Percentiles rank a stretch among this genome's conserved stretches.
These are phyloP conservation scores for Scheffersomyces stambukii DNA, from an alignment of 1,139 yeast genomes.

Conservation along the genomic window DNA sequence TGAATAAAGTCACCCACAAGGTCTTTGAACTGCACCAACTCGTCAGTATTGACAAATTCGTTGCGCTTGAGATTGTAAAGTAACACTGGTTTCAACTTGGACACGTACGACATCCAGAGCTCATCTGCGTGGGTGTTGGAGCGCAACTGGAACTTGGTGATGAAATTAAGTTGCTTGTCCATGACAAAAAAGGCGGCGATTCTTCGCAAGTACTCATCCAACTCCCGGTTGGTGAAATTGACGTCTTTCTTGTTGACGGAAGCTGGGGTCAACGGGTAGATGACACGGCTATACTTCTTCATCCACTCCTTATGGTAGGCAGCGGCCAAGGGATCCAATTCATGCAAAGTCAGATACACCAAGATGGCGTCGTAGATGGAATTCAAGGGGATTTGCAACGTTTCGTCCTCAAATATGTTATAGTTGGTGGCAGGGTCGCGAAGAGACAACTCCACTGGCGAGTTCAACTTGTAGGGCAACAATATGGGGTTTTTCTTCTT, in stretches of 20 bases:
- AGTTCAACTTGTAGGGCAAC: slow-evolving; percentile 65
- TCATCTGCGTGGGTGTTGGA: slow-evolving; percentile 61
- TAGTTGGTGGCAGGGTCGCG: slow-evolving; percentile 50
- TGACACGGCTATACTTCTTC: slow-evolving; percentile 67
- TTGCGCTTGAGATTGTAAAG: slow-evolving; percentile 30
- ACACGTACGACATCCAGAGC: slow-evolving; percentile 69
- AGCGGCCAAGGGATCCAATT: slow-evolving; percentile 53
- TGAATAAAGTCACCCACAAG: slow-evolving; percentile 71
- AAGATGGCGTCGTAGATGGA: slow-evolving; percentile 79
- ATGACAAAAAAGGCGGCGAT: slow-evolving; percentile 74
- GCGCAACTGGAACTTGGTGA: slow-evolving; percentile 53
- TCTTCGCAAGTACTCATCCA: slow-evolving; percentile 56
- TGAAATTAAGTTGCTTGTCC: slow-evolving; percentile 61
- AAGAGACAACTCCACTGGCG: slow-evolving; percentile 77
- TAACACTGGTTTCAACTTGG: slow-evolving; percentile 55
- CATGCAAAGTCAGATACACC: slow-evolving; percentile 73
- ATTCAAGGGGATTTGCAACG: slow-evolving; percentile 52
- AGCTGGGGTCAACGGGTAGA: slow-evolving; percentile 55
- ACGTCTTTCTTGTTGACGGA: slow-evolving; percentile 19
- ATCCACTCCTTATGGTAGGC: slow-evolving; percentile 72
- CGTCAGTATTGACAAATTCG: slow-evolving; percentile 24
- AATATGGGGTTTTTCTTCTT: slow-evolving; percentile 38
- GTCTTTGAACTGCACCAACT: slow-evolving; percentile 41
- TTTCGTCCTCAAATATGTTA: slow-evolving; percentile 43
- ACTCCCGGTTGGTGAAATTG: slow-evolving; percentile 19